These are phyloP conservation scores for Sphaceloma murrayae DNA, from an alignment of 2,329 filamentous ascomycete species.

Conservation along the genomic window DNA sequence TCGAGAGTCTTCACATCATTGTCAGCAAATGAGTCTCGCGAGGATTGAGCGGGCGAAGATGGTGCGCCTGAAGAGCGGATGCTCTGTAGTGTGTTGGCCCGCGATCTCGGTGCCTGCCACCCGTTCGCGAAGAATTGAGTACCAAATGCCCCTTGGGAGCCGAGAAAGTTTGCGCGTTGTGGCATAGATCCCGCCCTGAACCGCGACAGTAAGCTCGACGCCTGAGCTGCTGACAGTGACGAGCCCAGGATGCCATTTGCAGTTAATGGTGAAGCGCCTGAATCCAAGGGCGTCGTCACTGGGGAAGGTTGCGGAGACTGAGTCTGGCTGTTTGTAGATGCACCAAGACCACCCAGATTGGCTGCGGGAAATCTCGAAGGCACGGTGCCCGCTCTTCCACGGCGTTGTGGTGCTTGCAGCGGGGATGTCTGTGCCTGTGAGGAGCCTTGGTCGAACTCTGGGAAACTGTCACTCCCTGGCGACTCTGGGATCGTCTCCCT, in stretches of 20 bases:
- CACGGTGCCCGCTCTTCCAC: slow-evolving; percentile 88
- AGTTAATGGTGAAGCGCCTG: slow-evolving; percentile 8
- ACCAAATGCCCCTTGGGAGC: slow-evolving; percentile 59
- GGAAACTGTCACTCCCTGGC: slow-evolving; percentile 82
- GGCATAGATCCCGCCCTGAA: slow-evolving; percentile 90
- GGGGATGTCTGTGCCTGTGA: slow-evolving; percentile 39
- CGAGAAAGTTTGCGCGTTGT: slow-evolving; percentile 63
- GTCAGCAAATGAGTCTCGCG: slow-evolving; percentile 72
- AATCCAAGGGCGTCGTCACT: not conserved
- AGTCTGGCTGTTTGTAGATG: slow-evolving; percentile 25
- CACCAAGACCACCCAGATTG: slow-evolving; percentile 46
- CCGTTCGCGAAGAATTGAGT: slow-evolving; percentile 79
- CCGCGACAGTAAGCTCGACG: slow-evolving; percentile 56
- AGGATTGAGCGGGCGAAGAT: slow-evolving; percentile 78
- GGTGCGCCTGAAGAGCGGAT: slow-evolving; percentile 80
- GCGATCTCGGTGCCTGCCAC: slow-evolving; percentile 69
- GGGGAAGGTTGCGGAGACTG: slow-evolving; percentile 41
- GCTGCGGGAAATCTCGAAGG: slow-evolving; percentile 85
- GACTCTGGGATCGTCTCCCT: slow-evolving; percentile 97
- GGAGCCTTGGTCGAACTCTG: slow-evolving; percentile 69
- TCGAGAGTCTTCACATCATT: slow-evolving; percentile 88
- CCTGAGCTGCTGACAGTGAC: slow-evolving; percentile 16
- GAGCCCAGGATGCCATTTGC: slow-evolving; percentile 16
- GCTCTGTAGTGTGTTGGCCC: slow-evolving; percentile 81
- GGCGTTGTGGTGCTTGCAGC: slow-evolving; percentile 54